Conservation (phyloP, 306 rosid genomes). For the Glycine tomentella region DNA sequence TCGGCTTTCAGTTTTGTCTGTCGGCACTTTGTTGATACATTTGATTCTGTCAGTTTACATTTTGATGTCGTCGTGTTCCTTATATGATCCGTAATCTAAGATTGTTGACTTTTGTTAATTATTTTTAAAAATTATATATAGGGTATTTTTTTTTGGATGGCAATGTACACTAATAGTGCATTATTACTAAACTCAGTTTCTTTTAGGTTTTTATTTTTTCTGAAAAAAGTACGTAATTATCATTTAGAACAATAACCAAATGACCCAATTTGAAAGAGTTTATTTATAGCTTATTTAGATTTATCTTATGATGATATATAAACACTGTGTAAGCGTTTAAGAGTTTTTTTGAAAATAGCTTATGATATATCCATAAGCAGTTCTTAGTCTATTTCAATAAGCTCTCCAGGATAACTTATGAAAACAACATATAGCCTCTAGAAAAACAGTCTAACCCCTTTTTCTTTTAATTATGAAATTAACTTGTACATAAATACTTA, state of each 20-base stretch:
- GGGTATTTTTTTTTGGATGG: not conserved
- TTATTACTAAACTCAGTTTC: too few relatives aligned
- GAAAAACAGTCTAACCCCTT: too few relatives aligned
- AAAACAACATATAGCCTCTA: not conserved
- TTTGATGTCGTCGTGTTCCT: not conserved
- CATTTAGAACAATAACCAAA: too few relatives aligned
- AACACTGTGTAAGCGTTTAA: too few relatives aligned
- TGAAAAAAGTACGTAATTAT: not conserved
- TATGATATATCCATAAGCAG: too few relatives aligned
- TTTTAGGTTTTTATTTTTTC: not conserved
- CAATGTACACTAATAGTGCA: not conserved
- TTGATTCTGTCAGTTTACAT: not conserved
- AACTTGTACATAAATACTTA: too few relatives aligned
- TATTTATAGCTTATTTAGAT: not conserved
- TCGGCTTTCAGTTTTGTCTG: not conserved
- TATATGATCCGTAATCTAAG: too few relatives aligned
- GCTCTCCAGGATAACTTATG: not conserved
- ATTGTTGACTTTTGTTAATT: not conserved
- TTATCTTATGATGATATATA: too few relatives aligned
- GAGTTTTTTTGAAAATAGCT: too few relatives aligned
- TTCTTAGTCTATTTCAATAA: too few relatives aligned
- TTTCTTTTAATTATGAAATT: not conserved
- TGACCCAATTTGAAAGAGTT: not conserved
- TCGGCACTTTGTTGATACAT: too few relatives aligned
- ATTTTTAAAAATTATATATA: not conserved